Evolutionary conservation across 345 rosid genomes (phyloP).

Genomic region (Passiflora organensis): DNA sequence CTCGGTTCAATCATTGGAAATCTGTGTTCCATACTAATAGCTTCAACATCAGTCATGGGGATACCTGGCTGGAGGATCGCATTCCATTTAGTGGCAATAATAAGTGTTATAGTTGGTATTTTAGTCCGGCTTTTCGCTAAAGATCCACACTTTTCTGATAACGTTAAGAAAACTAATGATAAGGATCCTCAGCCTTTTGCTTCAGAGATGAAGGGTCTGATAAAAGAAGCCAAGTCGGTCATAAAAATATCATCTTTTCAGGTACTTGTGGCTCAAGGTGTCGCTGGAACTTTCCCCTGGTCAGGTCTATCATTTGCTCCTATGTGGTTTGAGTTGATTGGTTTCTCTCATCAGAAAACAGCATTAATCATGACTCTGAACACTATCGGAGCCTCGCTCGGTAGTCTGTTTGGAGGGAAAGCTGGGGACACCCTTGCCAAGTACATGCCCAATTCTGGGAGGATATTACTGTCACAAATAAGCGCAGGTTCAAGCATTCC

Average conservation of each 20-base stretch:
- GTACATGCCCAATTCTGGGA: constrained; percentile 46
- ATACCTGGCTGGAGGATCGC: constrained; percentile 75
- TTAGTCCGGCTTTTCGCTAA: constrained; percentile 50
- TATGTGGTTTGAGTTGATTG: constrained; percentile 65
- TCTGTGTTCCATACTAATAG: constrained; percentile 48
- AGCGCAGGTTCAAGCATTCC: constrained; percentile 57
- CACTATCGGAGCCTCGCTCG: constrained; percentile 34
- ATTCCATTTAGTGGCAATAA: constrained; percentile 52
- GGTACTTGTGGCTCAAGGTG: constrained; percentile 62
- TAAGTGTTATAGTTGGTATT: constrained; percentile 59
- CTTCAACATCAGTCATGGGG: constrained; percentile 62
- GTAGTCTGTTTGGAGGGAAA: constrained; percentile 47
- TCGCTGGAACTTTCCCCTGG: constrained; percentile 59
- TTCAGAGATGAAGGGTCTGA: constrained; percentile 34
- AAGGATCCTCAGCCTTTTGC: constrained; percentile 25
- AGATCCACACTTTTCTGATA: constrained; percentile 47
- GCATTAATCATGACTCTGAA: constrained; percentile 45
- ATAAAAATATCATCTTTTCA: constrained; percentile 57
- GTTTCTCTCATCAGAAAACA: constrained; percentile 53
- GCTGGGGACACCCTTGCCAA: constrained; percentile 55
- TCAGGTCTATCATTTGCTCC: constrained; percentile 61
- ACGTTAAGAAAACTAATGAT: constrained; percentile 6
- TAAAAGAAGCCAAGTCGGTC: constrained; percentile 46
- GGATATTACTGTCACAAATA: constrained; percentile 53
- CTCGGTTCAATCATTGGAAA: constrained; percentile 59